phyloP scores from a whole-genome alignment of 2,329 filamentous ascomycete species.

The Fusarium xyrophilum region DNA sequence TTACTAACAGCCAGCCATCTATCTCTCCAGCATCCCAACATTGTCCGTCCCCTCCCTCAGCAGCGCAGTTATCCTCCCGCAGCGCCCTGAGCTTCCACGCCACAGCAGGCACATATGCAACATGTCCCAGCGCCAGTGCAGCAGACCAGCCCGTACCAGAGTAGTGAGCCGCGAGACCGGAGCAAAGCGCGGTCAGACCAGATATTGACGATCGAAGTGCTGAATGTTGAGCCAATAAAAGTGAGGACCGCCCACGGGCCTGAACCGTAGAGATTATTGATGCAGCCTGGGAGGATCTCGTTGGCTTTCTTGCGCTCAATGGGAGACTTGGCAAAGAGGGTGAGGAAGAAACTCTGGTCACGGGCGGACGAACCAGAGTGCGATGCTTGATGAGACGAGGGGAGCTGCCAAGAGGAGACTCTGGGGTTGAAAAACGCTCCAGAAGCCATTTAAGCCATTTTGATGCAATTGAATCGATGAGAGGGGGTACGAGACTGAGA shows the following conservation, averaged over 20 bases:
- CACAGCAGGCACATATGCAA: constrained; percentile 46
- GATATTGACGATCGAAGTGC: constrained; percentile 41
- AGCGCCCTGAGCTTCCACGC: constrained; percentile 44
- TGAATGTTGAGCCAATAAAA: constrained; percentile 47
- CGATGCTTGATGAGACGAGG: constrained; percentile 55
- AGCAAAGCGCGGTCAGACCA: constrained; percentile 37
- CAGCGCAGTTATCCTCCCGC: constrained; percentile 36
- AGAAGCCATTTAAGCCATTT: constrained; percentile 53
- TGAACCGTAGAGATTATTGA: constrained; percentile 49
- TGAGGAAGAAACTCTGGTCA: constrained; percentile 54
- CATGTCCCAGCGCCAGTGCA: constrained; percentile 43
- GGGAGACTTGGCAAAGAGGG: constrained; percentile 44
- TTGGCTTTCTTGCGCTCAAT: constrained; percentile 43
- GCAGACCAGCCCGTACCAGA: constrained; percentile 47
- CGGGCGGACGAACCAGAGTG: constrained; percentile 54
- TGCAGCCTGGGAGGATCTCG: constrained; percentile 53
- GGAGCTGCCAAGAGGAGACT: constrained; percentile 53
- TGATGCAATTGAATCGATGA: neutral
- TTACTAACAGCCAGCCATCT: constrained; percentile 45
- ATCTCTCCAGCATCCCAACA: constrained; percentile 43
- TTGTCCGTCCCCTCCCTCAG: constrained; percentile 37
- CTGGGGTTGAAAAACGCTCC: constrained; percentile 48
- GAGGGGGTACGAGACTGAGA: neutral
- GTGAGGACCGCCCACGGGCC: constrained; percentile 46
- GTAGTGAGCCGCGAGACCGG: constrained; percentile 33